A percentile compares a stretch with the other conserved stretches of the same genome.
phyloP scores from a whole-genome alignment of 2,329 filamentous ascomycete genomes.

The Mycosphaerelloides madeirae region DNA sequence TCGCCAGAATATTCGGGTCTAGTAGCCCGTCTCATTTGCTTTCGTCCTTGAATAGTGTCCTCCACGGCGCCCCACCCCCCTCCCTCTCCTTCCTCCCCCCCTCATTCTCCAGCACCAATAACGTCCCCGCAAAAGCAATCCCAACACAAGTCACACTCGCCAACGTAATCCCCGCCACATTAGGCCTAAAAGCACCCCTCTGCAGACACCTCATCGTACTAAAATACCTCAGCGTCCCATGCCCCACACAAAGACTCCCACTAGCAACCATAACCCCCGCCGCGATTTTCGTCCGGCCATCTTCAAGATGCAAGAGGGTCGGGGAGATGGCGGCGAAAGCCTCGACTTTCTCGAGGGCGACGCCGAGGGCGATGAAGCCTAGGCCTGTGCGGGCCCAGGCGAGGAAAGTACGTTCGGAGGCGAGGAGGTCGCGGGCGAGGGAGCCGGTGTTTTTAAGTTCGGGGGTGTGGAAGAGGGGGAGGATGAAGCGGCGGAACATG shows the following conservation, averaged over 20 bases:
- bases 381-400: conserved; percentile 51
- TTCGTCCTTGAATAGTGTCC: too few species aligned
- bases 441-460: conserved; percentile 45
- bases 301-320: conserved; percentile 28
- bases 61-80: background rate
- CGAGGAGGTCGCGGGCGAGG: conserved; percentile 50
- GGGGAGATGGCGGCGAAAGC: conserved; percentile 28
- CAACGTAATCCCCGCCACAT: conserved; percentile 27
- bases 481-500: conserved; percentile 17
- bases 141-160: conserved; percentile 29
- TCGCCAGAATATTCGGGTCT: too few species aligned
- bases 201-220: conserved; percentile 40
- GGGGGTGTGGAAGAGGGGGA: conserved; percentile 14
- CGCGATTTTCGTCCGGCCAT: conserved; percentile 29
- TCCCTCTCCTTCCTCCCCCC: conserved; percentile 4
- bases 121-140: conserved; percentile 27
- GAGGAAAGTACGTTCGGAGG: conserved; percentile 51
- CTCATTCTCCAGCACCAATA: conserved; percentile 29
- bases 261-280: conserved; percentile 40
- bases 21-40: too few species aligned
- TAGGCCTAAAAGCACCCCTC: conserved; percentile 41
- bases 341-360: conserved; percentile 49
- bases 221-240: conserved; percentile 48
- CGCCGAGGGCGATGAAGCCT: conserved; percentile 49
- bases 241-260: conserved; percentile 44